A percentile compares a stretch with the other conserved stretches of the same genome.
Conservation (phyloP, 2,329 filamentous ascomycete genomes). For the Colletotrichum higginsianum region DNA sequence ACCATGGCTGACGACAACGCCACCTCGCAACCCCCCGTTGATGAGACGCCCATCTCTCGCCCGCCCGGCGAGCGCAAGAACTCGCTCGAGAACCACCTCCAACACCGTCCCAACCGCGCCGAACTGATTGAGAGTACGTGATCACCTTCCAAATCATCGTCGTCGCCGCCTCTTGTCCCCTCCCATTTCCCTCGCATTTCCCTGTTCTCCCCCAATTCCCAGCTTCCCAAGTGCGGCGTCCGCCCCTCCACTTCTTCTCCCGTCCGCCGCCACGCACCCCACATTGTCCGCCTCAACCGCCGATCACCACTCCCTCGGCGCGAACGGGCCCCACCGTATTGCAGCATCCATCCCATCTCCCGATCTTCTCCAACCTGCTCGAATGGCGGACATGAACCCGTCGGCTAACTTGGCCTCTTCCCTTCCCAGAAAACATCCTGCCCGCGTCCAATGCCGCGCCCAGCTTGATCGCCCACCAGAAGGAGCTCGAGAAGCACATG, state of each 20-base stretch:
- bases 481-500: conserved; percentile 91
- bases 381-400: background rate
- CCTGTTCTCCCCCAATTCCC: conserved; percentile 12
- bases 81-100: conserved; percentile 80
- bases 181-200: background rate
- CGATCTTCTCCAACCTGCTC: background rate
- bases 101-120: conserved; percentile 81
- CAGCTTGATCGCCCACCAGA: conserved; percentile 83
- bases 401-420: conserved; percentile 25
- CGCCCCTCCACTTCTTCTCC: conserved; percentile 20
- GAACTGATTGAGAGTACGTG: conserved; percentile 85
- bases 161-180: background rate
- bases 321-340: background rate
- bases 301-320: conserved; percentile 26
- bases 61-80: conserved; percentile 69
- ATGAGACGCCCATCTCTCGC: conserved; percentile 72
- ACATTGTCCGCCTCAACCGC: conserved; percentile 37
- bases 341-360: conserved; percentile 3
- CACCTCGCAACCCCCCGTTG: conserved; percentile 54
- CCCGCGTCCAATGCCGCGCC: conserved; percentile 84
- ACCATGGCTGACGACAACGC: conserved; percentile 53
- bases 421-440: conserved; percentile 83
- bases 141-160: background rate
- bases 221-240: background rate
- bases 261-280: conserved; percentile 8